Conservation (phyloP, 2,329 filamentous ascomycete species). For the Pseudomassariella vexata region DNA sequence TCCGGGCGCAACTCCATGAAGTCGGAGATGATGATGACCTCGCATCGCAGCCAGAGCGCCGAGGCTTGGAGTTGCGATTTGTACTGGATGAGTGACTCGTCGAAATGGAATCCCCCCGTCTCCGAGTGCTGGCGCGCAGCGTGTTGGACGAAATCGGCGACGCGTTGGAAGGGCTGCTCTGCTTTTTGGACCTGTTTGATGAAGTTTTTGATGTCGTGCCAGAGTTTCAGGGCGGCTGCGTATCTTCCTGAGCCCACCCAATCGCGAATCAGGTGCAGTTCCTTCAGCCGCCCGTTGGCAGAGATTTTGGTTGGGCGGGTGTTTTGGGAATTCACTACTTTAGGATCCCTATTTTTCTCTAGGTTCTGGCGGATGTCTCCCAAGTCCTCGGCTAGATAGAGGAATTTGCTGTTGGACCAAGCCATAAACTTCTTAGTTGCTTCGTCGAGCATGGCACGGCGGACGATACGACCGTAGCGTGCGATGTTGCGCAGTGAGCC, state of each 20-base stretch:
- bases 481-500: slow-evolving; percentile 49
- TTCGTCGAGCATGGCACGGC: slow-evolving; percentile 55
- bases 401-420: slow-evolving; percentile 38
- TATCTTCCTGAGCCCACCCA: slow-evolving; percentile 17
- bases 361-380: no score
- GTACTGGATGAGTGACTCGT: slow-evolving; percentile 4
- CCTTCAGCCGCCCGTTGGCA: slow-evolving; percentile 8
- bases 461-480: slow-evolving; percentile 57
- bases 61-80: slow-evolving; percentile 4
- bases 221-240: slow-evolving; percentile 13
- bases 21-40: slow-evolving; percentile 3
- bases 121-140: slow-evolving; percentile 24
- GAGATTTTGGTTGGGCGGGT: slow-evolving; percentile 5
- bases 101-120: slow-evolving; percentile 19
- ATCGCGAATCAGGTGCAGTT: slow-evolving; percentile 10
- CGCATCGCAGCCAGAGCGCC: slow-evolving; percentile 3
- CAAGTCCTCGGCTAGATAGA: slow-evolving; percentile 31
- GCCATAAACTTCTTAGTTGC: slow-evolving; percentile 59
- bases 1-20: slow-evolving; percentile 1
- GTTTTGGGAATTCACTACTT: slow-evolving; percentile 1
- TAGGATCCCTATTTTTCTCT: no score
- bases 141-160: slow-evolving; percentile 37
- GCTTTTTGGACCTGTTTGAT: slow-evolving; percentile 28
- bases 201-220: slow-evolving; percentile 13
- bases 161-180: slow-evolving; percentile 43